Evolutionary conservation across 805 yeast species (phyloP).

Genomic region (Candida ortonii): DNA sequence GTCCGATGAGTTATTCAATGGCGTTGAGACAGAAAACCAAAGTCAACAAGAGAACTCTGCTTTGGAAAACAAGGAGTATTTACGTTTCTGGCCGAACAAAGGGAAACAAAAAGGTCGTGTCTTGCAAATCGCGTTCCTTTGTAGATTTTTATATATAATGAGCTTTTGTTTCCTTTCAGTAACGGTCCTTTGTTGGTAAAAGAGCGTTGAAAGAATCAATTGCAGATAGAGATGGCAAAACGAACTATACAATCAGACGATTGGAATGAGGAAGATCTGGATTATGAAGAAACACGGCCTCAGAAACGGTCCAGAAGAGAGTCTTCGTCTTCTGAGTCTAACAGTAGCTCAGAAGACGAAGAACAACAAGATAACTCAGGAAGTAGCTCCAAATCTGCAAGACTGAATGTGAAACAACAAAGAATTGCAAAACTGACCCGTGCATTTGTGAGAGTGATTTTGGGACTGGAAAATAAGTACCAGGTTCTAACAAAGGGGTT

Average conservation of each 20-base stretch:
- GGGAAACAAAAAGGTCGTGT: too few relatives aligned
- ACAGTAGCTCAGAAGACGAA: conserved; percentile 4
- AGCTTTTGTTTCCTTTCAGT: too few relatives aligned
- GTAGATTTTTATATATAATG: too few relatives aligned
- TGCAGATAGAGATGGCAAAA: conserved; percentile 4
- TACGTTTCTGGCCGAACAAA: too few relatives aligned
- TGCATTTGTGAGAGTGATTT: conserved; percentile 27
- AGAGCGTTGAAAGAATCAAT: too few relatives aligned
- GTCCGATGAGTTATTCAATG: too few relatives aligned
- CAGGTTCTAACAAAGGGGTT: conserved; percentile 28
- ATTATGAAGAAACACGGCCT: conserved; percentile 1
- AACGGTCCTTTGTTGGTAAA: too few relatives aligned
- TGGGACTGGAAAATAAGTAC: conserved; percentile 28
- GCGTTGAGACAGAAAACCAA: too few relatives aligned
- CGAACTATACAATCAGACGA: conserved; percentile 3
- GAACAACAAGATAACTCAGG: conserved; percentile 5
- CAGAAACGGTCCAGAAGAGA: conserved; percentile 1
- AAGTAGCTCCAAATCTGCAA: conserved; percentile 3
- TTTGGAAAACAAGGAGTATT: too few relatives aligned
- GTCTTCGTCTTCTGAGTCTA: conserved; percentile 2
- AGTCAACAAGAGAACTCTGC: too few relatives aligned
- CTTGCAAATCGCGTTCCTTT: too few relatives aligned
- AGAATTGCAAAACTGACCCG: conserved; percentile 21
- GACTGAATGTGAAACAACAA: conserved; percentile 11
- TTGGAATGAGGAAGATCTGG: conserved; percentile 9